Evolutionary conservation across 2,329 filamentous ascomycete genomes (phyloP), one percentile per base, ranked within the genome.

Genomic region (Emergomyces orientalis): DNA sequence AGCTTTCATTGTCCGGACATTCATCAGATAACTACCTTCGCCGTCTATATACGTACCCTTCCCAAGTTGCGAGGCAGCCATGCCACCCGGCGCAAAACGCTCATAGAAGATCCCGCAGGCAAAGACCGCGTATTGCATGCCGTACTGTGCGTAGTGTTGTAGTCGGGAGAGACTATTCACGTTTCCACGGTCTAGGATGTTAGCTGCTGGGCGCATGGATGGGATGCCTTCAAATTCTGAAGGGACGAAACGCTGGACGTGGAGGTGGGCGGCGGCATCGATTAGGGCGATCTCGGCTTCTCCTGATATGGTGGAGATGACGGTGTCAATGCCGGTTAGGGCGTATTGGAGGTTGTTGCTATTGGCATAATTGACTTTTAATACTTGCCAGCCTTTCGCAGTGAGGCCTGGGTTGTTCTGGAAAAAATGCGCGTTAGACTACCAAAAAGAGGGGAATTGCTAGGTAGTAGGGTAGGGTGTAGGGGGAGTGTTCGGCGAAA

Each of bases 81-180:
- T 80, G 0, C 89, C 89, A 2, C 83, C 84, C 0, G 85, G 86
- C 25, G 84, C 84, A 69, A 91, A 91, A 0, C 88, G 80, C 71
- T 91, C 88, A 78, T 90, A 91, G 66, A 91, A 85, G 37, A 91
- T 75, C 25, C 89, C 89, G 68, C 89, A 91, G 0, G 86, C 84
- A 73, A 91, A 91, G 32, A 86, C 79, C 0, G 88, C 90, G 65
- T 82, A 89, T 51, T 82, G 80, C 77, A 91, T 88, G 54, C 78
- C 75, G 2, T 77, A 75, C 4, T 76, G 71, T 45, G 67, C 65
- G 72, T 84, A 86, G 58, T 84, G 79, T 57, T 81, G 78, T 3
- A 90, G 75, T 19, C 82, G 78, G 1, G 79, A 76, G 6, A 87
- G 76, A 1, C 86, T 86, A n/a, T 79, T 77, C 13, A 78, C 76